Conservation (phyloP, 2,329 filamentous ascomycete genomes). For the Fusarium sp. region DNA sequence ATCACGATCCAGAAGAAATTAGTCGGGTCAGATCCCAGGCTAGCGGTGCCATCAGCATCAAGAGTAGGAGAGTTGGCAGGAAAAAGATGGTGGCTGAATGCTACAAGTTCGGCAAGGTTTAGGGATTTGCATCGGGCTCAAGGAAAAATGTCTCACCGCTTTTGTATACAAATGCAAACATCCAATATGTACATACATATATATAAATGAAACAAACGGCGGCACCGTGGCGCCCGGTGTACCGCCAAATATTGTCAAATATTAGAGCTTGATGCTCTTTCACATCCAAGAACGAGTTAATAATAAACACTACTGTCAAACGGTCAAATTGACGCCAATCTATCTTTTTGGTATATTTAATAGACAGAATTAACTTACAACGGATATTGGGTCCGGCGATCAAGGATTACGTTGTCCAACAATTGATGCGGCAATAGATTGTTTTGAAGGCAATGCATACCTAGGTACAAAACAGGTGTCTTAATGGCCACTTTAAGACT, state of each 20-base stretch:
- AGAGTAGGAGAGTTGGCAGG: constrained; percentile 50
- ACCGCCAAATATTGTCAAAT: not conserved
- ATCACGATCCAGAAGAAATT: constrained; percentile 50
- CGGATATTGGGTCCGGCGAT: too few species aligned
- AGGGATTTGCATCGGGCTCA: not conserved
- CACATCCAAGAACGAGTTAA: not conserved
- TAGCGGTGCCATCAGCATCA: constrained; percentile 49
- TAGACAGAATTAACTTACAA: not conserved
- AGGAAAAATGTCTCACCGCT: not conserved
- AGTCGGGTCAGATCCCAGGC: constrained; percentile 51
- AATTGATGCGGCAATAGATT: not conserved
- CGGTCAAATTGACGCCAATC: not conserved
- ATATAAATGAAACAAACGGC: not conserved
- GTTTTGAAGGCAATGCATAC: too few species aligned
- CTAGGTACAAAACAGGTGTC: too few species aligned
- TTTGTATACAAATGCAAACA: not conserved
- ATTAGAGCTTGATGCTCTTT: too few species aligned
- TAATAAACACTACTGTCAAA: not conserved
- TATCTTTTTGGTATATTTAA: not conserved
- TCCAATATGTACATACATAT: too few species aligned
- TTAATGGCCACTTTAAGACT: not conserved
- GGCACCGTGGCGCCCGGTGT: not conserved
- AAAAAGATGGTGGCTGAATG: constrained; percentile 53
- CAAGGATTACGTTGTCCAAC: too few species aligned
- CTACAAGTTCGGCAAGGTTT: constrained; percentile 50